These are phyloP conservation scores for Colletotrichum eleusines DNA, from an alignment of 2,329 filamentous ascomycete species.

Conservation along the genomic window DNA sequence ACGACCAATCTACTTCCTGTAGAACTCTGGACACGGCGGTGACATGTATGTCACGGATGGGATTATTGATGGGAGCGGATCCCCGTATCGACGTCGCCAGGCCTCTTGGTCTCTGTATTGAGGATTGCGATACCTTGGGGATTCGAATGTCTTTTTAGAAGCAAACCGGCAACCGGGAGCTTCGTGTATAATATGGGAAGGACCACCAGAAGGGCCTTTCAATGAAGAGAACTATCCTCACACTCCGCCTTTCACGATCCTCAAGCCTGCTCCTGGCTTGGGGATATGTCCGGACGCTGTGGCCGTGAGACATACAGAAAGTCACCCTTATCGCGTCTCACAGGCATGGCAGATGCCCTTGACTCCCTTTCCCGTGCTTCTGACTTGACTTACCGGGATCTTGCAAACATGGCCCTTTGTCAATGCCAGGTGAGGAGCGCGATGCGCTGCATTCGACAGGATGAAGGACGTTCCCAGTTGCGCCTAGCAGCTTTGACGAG, in stretches of 20 bases:
- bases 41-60: constrained; percentile 4
- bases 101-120: neutral
- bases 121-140: neutral
- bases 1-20: neutral
- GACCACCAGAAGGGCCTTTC: neutral
- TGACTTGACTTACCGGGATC: neutral
- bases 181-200: constrained; percentile 23
- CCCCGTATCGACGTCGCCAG: neutral
- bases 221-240: constrained; percentile 17
- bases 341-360: neutral
- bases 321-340: neutral
- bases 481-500: neutral
- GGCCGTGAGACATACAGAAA: neutral
- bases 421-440: neutral
- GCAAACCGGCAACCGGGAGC: constrained; percentile 4
- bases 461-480: neutral
- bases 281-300: neutral
- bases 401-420: neutral
- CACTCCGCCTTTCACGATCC: neutral
- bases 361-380: neutral
- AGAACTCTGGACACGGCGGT: neutral
- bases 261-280: neutral
- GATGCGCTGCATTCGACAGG: neutral
- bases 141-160: constrained; percentile 12
- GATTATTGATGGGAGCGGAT: constrained; percentile 4